Conservation (phyloP, 148 eudicot genomes). For the Rhododendron vialii region DNA sequence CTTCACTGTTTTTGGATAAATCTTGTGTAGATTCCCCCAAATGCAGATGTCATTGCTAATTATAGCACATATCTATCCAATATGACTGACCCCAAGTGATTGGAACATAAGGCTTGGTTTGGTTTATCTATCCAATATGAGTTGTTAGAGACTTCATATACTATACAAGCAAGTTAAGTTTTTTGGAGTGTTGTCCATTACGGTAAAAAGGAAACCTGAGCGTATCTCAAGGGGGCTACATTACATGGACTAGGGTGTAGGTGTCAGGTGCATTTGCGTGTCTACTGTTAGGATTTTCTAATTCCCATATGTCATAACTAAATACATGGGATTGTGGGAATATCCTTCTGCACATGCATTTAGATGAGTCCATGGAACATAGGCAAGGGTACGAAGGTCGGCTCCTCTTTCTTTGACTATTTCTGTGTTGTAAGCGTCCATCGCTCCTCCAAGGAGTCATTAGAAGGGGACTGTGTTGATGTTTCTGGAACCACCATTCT, state of each 20-base stretch:
- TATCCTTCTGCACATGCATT: not conserved
- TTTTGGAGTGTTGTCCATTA: not conserved
- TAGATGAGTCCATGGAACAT: not conserved
- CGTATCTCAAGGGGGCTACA: not conserved
- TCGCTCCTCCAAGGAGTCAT: not conserved
- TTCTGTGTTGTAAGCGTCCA: not conserved
- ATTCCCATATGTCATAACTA: not conserved
- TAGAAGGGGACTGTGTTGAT: not conserved
- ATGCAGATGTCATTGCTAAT: not conserved
- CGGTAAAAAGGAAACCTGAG: not conserved
- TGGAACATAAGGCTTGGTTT: too few species aligned
- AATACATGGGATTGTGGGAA: not conserved
- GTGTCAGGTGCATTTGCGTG: not conserved
- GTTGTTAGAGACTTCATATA: not conserved
- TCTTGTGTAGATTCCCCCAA: not conserved
- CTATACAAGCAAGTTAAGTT: not conserved
- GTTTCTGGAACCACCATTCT: not conserved
- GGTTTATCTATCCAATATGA: not conserved
- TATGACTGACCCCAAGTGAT: too few species aligned
- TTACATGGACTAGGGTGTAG: not conserved
- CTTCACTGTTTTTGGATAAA: not conserved
- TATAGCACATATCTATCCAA: not conserved
- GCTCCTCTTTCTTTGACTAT: not conserved
- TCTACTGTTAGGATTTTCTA: not conserved
- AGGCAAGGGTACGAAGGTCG: not conserved